These are phyloP conservation scores for Termitomyces titanicus DNA, from an alignment of 768 basidiomycete genomes.

Conservation along the genomic window DNA sequence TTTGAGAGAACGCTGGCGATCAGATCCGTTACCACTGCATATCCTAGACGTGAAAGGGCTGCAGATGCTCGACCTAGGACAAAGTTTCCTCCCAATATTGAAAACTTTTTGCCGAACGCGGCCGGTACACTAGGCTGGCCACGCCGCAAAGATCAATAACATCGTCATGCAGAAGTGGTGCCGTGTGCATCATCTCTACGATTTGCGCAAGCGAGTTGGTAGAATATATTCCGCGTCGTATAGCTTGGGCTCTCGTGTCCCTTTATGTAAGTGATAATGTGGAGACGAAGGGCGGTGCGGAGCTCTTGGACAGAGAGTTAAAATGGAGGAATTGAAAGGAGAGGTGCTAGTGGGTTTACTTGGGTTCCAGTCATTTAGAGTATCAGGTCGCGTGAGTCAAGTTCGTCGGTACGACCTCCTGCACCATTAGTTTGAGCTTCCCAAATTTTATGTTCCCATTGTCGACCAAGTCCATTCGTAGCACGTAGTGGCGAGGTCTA, in stretches of 20 bases:
- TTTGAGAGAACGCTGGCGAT: slow-evolving; percentile 85
- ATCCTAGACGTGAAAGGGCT: slow-evolving; percentile 76
- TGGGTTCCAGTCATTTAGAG: slow-evolving; percentile 91
- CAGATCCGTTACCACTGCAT: slow-evolving; percentile 82
- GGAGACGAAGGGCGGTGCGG: slow-evolving; percentile 26
- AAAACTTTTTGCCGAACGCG: slow-evolving; percentile 83
- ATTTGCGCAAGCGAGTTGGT: slow-evolving; percentile 92
- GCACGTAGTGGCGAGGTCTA: slow-evolving; percentile 39
- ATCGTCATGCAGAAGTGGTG: slow-evolving; percentile 93
- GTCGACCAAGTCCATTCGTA: slow-evolving; percentile 79
- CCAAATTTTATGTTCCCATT: slow-evolving; percentile 56
- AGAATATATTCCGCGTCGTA: slow-evolving; percentile 40
- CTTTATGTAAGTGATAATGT: slow-evolving; percentile 15
- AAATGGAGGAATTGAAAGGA: slow-evolving; percentile 43
- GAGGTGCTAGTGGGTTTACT: slow-evolving; percentile 59
- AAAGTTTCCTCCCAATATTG: slow-evolving; percentile 89
- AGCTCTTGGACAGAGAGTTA: slow-evolving; percentile 28
- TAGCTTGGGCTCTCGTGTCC: slow-evolving; percentile 16
- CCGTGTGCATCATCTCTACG: slow-evolving; percentile 95
- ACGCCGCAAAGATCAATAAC: slow-evolving; percentile 86
- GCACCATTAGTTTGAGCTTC: slow-evolving; percentile 48
- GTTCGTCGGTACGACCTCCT: slow-evolving; percentile 47
- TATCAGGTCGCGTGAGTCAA: slow-evolving; percentile 74
- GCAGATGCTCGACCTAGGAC: slow-evolving; percentile 82
- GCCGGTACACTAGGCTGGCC: slow-evolving; percentile 76